Evolutionary conservation across 495 filamentous ascomycete species (phyloP).

Genomic region (Sordaria brevicollis): DNA sequence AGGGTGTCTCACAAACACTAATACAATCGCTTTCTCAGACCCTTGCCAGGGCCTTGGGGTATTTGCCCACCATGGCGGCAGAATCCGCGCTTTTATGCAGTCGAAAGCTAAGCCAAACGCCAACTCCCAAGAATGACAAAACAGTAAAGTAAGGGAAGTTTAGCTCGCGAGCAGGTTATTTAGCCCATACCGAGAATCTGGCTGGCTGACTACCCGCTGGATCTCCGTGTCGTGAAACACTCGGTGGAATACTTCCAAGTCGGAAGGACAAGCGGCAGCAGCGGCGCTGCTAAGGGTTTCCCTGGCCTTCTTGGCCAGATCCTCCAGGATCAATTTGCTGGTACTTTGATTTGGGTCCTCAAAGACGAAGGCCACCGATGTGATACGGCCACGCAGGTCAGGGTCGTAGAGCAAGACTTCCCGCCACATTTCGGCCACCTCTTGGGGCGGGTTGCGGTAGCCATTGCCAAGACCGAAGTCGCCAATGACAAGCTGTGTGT

Average conservation of each 20-base stretch:
- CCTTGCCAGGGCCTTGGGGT: background rate
- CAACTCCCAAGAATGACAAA: background rate
- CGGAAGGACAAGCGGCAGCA: slow-evolving; percentile 19
- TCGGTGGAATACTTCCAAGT: slow-evolving; percentile 32
- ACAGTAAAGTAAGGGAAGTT: background rate
- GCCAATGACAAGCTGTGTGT: slow-evolving; percentile 52
- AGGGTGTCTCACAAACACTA: background rate
- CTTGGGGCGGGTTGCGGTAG: slow-evolving; percentile 56
- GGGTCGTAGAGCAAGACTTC: slow-evolving; percentile 53
- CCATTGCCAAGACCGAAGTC: slow-evolving; percentile 62
- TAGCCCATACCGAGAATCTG: slow-evolving; percentile 36
- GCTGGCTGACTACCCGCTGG: slow-evolving; percentile 27
- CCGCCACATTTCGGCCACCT: slow-evolving; percentile 60
- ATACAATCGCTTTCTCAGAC: background rate
- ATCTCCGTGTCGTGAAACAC: slow-evolving; percentile 33
- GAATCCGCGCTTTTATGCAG: background rate
- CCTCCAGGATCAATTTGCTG: slow-evolving; percentile 33
- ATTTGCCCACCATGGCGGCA: background rate
- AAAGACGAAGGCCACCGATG: slow-evolving; percentile 62
- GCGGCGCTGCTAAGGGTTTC: slow-evolving; percentile 12
- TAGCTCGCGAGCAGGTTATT: slow-evolving; percentile 29
- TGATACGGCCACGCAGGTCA: slow-evolving; percentile 58
- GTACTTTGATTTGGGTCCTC: slow-evolving; percentile 40
- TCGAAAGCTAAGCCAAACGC: background rate
- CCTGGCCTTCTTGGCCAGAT: slow-evolving; percentile 36